Evolutionary conservation across 1,284 basidiomycete genomes (phyloP).

Genomic region (Taiwanofungus camphoratus): DNA sequence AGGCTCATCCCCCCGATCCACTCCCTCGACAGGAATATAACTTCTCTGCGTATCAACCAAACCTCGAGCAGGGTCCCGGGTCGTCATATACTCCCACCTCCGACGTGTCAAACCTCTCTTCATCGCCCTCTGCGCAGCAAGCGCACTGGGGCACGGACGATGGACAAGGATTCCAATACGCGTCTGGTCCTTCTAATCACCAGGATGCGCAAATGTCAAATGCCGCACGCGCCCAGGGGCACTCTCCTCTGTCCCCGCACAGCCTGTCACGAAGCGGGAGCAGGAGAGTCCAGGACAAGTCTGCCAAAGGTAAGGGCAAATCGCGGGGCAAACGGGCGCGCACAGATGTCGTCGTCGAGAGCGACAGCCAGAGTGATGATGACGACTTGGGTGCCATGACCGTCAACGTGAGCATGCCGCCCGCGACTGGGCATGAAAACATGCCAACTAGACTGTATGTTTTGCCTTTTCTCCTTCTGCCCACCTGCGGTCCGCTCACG

Average conservation of each 20-base stretch:
- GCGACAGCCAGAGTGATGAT: conserved; percentile 20
- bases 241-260: neutral
- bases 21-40: conserved; percentile 18
- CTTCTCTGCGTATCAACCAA: conserved; percentile 18
- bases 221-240: neutral
- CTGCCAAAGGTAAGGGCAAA: conserved; percentile 6
- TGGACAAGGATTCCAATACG: too few species aligned
- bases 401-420: conserved; percentile 19
- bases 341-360: conserved; percentile 17
- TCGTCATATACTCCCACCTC: conserved; percentile 17
- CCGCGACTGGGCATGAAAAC: conserved; percentile 14
- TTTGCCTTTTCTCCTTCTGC: neutral
- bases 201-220: too few species aligned
- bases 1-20: neutral
- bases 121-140: too few species aligned
- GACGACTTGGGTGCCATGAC: conserved; percentile 11
- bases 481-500: conserved; percentile 4
- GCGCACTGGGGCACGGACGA: too few species aligned
- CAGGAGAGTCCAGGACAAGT: conserved; percentile 1
- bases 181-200: too few species aligned
- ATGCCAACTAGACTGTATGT: conserved; percentile 21
- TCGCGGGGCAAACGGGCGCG: conserved; percentile 10
- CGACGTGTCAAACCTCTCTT: conserved; percentile 10
- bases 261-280: conserved; percentile 1
- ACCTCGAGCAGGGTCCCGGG: conserved; percentile 13